Evolutionary conservation across 2,329 filamentous ascomycete species (phyloP).

Genomic region (Davidsoniella virescens): DNA sequence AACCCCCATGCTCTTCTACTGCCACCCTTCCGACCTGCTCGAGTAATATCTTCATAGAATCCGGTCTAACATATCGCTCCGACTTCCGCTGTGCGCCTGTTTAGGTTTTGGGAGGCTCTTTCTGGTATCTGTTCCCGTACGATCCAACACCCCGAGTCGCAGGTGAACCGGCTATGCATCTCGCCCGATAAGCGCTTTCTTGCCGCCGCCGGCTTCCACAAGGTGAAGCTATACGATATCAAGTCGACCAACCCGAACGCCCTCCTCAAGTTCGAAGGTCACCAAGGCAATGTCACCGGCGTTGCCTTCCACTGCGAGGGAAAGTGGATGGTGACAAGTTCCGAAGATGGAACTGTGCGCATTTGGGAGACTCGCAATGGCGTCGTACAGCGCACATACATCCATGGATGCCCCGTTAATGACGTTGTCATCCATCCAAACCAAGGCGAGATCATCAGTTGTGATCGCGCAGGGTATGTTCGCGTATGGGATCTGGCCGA

Average conservation of each 20-base stretch:
- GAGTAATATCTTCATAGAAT: constrained; percentile 7
- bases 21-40: background rate
- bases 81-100: constrained; percentile 1
- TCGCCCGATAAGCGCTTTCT: constrained; percentile 95
- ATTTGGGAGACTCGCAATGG: constrained; percentile 89
- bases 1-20: background rate
- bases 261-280: constrained; percentile 84
- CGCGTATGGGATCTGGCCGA: constrained; percentile 93
- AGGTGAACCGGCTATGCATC: constrained; percentile 96
- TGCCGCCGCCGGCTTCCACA: constrained; percentile 62
- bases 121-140: constrained; percentile 96
- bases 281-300: constrained; percentile 89
- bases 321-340: constrained; percentile 99
- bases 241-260: constrained; percentile 95
- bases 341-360: constrained; percentile 90
- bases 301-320: constrained; percentile 97
- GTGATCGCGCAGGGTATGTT: constrained; percentile 82
- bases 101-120: constrained; percentile 92
- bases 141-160: constrained; percentile 93
- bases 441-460: constrained; percentile 94
- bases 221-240: constrained; percentile 96
- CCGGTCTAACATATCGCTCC: constrained; percentile 3
- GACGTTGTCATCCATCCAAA: constrained; percentile 99
- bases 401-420: constrained; percentile 76
- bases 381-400: constrained; percentile 81